Evolutionary conservation across 1,284 basidiomycete species (phyloP).

Genomic region (Irpex sp.): DNA sequence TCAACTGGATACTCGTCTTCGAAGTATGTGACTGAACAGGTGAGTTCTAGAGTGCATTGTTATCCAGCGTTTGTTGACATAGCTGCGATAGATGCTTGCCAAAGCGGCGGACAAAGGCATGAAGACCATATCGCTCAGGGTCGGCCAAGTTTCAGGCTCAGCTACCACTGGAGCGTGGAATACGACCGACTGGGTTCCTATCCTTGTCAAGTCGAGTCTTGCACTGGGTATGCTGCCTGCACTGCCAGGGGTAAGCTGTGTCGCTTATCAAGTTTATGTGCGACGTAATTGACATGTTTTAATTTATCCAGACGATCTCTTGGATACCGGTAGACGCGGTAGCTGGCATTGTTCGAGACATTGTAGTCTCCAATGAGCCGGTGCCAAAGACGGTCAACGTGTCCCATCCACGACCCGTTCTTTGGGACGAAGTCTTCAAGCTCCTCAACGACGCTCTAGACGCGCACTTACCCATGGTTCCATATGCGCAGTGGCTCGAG

Average conservation of each 20-base stretch:
- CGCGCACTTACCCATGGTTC: background rate
- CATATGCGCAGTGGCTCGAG: background rate
- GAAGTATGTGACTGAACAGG: constrained; percentile 16
- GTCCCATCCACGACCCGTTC: constrained; percentile 12
- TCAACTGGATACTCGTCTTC: constrained; percentile 12
- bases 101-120: constrained; percentile 7
- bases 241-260: constrained; percentile 17
- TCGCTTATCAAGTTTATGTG: background rate
- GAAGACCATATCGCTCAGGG: constrained; percentile 5
- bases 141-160: constrained; percentile 16
- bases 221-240: constrained; percentile 4
- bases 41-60: background rate
- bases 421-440: constrained; percentile 4
- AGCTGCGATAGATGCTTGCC: background rate
- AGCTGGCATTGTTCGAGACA: constrained; percentile 10
- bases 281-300: background rate
- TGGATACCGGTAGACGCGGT: constrained; percentile 19
- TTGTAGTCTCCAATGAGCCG: background rate
- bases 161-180: constrained; percentile 14
- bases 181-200: constrained; percentile 16
- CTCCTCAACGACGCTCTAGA: constrained; percentile 1
- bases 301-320: constrained; percentile 11
- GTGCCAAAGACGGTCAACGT: constrained; percentile 13
- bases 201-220: constrained; percentile 16
- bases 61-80: background rate